Conservation (phyloP, 2,329 filamentous ascomycete genomes). For the Venturia nashicola region DNA sequence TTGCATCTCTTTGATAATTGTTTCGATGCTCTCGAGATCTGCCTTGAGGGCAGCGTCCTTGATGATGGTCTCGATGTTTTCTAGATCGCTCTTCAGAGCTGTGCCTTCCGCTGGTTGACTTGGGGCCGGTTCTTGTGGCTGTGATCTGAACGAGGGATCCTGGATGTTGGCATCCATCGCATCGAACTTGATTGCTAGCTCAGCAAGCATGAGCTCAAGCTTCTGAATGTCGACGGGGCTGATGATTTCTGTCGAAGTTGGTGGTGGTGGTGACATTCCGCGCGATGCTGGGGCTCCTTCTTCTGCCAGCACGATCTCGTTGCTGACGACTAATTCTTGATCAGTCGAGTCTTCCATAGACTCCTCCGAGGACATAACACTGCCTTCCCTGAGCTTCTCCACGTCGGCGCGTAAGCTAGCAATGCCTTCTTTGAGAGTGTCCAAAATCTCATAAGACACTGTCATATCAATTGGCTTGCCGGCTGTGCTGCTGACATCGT, state of each 20-base stretch:
- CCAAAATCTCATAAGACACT: constrained; percentile 78
- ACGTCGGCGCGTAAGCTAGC: constrained; percentile 66
- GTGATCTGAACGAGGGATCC: constrained; percentile 29
- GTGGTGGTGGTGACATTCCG: constrained; percentile 16
- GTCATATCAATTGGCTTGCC: constrained; percentile 75
- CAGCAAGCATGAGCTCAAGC: constrained; percentile 69
- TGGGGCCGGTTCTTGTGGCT: constrained; percentile 16
- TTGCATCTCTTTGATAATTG: constrained; percentile 43
- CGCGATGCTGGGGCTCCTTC: constrained; percentile 24
- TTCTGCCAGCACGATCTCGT: constrained; percentile 45
- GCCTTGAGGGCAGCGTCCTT: constrained; percentile 36
- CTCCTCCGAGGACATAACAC: background rate
- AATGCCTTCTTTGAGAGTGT: constrained; percentile 74
- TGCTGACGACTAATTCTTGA: constrained; percentile 41
- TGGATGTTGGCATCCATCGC: constrained; percentile 48
- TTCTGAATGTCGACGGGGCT: constrained; percentile 69
- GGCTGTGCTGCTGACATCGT: constrained; percentile 49
- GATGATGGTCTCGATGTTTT: constrained; percentile 25
- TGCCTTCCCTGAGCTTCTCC: constrained; percentile 55
- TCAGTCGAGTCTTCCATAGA: constrained; percentile 22
- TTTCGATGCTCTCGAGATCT: constrained; percentile 38
- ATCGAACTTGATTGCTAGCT: constrained; percentile 77
- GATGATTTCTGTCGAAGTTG: constrained; percentile 36
- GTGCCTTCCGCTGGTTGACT: constrained; percentile 25
- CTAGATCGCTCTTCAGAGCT: constrained; percentile 42